Evolutionary conservation across 768 basidiomycete genomes (phyloP).

Genomic region (Grammothele lineata): DNA sequence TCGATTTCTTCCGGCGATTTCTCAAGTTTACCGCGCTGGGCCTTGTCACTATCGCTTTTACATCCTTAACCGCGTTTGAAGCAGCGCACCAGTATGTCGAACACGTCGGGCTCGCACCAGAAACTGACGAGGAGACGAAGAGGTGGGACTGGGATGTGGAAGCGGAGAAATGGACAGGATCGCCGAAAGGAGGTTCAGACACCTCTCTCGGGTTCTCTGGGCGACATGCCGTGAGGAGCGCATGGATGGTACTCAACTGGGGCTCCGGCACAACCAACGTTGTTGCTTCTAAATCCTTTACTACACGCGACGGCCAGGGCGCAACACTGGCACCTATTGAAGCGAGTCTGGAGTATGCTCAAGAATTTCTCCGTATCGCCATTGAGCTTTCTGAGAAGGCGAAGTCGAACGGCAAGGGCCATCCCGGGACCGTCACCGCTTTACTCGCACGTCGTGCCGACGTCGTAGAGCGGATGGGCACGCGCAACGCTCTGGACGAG

Average conservation of each 20-base stretch:
- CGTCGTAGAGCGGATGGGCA: slow-evolving; percentile 60
- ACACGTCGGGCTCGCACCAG: slow-evolving; percentile 42
- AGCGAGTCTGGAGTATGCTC: slow-evolving; percentile 50
- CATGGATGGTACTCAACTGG: slow-evolving; percentile 73
- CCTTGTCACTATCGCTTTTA: slow-evolving; percentile 38
- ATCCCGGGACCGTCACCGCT: slow-evolving; percentile 47
- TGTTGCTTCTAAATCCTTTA: slow-evolving; percentile 34
- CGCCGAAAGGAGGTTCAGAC: slow-evolving; percentile 60
- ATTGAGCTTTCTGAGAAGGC: slow-evolving; percentile 41
- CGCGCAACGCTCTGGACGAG: slow-evolving; percentile 42
- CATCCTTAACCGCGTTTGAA: slow-evolving; percentile 48
- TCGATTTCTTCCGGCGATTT: slow-evolving; percentile 43
- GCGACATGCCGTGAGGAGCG: slow-evolving; percentile 58
- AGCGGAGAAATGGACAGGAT: slow-evolving; percentile 56
- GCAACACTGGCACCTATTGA: slow-evolving; percentile 44
- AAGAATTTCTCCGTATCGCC: slow-evolving; percentile 48
- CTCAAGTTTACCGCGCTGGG: slow-evolving; percentile 47
- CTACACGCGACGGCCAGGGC: slow-evolving; percentile 27
- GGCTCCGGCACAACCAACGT: slow-evolving; percentile 41
- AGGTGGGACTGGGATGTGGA: slow-evolving; percentile 70
- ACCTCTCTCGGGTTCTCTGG: slow-evolving; percentile 58
- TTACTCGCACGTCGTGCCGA: slow-evolving; percentile 53
- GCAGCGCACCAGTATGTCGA: slow-evolving; percentile 64
- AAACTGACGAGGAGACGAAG: slow-evolving; percentile 47
- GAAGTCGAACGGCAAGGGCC: slow-evolving; percentile 35